Evolutionary conservation across 768 basidiomycete genomes (phyloP).

Genomic region (Amanita thiersii): DNA sequence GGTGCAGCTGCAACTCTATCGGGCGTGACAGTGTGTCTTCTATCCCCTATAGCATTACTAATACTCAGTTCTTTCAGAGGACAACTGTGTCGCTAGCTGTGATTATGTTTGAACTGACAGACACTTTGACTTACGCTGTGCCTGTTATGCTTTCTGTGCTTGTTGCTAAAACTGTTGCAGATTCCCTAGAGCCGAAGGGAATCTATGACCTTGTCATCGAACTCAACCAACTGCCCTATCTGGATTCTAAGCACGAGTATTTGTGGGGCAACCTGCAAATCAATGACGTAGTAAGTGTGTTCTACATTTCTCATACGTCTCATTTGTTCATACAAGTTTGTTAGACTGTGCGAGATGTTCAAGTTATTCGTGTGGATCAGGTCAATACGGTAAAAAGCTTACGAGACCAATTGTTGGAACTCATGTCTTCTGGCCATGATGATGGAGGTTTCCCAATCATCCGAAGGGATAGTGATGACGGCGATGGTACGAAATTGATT

Average conservation of each 20-base stretch:
- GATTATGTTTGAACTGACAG: slow-evolving; percentile 92
- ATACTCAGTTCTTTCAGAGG: slow-evolving; percentile 32
- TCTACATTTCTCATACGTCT: not conserved
- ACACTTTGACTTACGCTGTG: slow-evolving; percentile 85
- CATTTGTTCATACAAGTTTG: slow-evolving; percentile 1
- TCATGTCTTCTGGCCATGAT: slow-evolving; percentile 53
- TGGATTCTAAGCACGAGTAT: slow-evolving; percentile 87
- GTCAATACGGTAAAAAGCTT: slow-evolving; percentile 74
- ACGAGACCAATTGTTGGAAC: slow-evolving; percentile 54
- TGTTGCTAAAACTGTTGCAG: slow-evolving; percentile 86
- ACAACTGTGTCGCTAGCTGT: slow-evolving; percentile 93
- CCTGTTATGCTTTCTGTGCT: slow-evolving; percentile 86
- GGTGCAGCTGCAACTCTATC: slow-evolving; percentile 92
- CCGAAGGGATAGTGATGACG: slow-evolving; percentile 33
- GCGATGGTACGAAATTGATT: slow-evolving; percentile 53
- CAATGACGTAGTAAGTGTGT: slow-evolving; percentile 63
- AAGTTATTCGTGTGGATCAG: slow-evolving; percentile 63
- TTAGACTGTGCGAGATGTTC: slow-evolving; percentile 61
- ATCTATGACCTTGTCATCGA: slow-evolving; percentile 98
- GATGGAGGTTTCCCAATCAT: slow-evolving; percentile 88
- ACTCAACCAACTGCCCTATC: slow-evolving; percentile 83
- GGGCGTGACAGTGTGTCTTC: slow-evolving; percentile 76
- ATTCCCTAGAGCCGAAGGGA: slow-evolving; percentile 84
- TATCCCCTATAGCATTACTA: not conserved
- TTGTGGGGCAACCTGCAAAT: slow-evolving; percentile 76